Evolutionary conservation across 768 basidiomycete species (phyloP).

Genomic region (Leucosporidium scottii): DNA sequence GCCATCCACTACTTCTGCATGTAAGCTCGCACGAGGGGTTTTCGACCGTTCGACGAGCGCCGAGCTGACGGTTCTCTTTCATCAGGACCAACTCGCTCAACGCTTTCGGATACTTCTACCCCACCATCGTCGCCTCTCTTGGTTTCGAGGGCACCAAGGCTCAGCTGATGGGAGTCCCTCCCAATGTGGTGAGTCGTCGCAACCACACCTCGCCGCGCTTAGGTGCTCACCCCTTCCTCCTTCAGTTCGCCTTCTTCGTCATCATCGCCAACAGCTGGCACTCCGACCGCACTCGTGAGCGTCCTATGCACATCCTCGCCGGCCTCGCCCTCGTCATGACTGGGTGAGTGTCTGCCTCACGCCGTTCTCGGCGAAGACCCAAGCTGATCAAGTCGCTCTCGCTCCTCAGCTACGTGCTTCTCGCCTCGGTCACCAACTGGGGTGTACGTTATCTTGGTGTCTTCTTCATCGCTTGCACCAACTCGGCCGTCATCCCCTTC

Average conservation of each 20-base stretch:
- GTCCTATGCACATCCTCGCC: constrained; percentile 37
- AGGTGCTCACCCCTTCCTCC: constrained; percentile 27
- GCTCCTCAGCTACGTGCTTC: constrained; percentile 35
- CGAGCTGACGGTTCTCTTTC: no score
- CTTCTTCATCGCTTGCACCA: constrained; percentile 39
- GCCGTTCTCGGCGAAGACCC: neutral
- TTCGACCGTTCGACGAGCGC: no score
- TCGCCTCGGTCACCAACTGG: constrained; percentile 34
- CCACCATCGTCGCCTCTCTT: constrained; percentile 12
- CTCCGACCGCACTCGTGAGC: constrained; percentile 34
- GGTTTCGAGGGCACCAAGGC: constrained; percentile 14
- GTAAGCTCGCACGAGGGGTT: no score
- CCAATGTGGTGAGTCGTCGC: constrained; percentile 11
- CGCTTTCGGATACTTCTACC: constrained; percentile 19
- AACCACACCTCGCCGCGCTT: neutral
- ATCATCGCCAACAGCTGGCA: constrained; percentile 39
- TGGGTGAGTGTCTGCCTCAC: neutral
- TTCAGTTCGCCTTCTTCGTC: constrained; percentile 11
- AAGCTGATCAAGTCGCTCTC: no score
- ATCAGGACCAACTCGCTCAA: constrained; percentile 14
- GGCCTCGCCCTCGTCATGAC: constrained; percentile 32
- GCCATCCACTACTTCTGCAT: constrained; percentile 16
- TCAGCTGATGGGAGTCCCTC: constrained; percentile 15
- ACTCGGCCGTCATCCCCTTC: constrained; percentile 39
- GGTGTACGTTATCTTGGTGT: constrained; percentile 36